Base-by-base conservation (phyloP, 2,329 filamentous ascomycete genomes). In the Harringtonia lauricola region DNA sequence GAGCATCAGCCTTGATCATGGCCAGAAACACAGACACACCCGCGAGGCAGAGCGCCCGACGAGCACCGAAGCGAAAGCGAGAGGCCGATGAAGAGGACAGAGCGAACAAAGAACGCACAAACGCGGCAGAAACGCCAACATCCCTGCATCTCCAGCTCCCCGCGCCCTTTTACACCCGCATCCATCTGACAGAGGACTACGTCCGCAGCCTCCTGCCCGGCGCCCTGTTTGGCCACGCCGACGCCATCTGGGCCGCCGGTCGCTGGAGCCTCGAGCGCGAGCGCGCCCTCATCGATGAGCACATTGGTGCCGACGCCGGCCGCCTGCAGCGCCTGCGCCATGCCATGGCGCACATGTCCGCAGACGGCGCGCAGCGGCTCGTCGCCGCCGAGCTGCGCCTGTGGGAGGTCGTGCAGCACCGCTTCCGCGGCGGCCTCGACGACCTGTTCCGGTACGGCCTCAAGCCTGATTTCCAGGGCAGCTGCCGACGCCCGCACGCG, bases 401-500 rank as follows among this genome's bases (percentile, higher is more conserved):
- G 10, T 49, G 47, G 43, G 43, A 41, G 5, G 43, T 48, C 12
- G 39, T 51, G 36, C 45, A 46, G 41, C 48, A 49, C 41, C 44
- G 47, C 8, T 48, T 49, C 40, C 45, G 46, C 19, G 44, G 47
- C 29, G 41, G 38, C 12, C 43, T 52, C 9, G 45, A 43, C 42
- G 47, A 49, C 35, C 37, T 52, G 8, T 52, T 52, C 29, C 49
- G 50, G 4, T 51, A 52, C 38, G 50, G 50, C 4, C 41, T 52
- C 10, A 36, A 33, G 39, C 49, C 47, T 10, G 36, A 38, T 7
- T 18, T 44, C 10, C 24, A 2, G 30, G 24, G 15, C 14, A 9
- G 28, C 36, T 14, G 26, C 8, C 14, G 37, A 28, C 41, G 7
- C 30, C 2, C 22, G 10, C 22, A 18, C 19, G n/a, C 14, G 3